Conservation (phyloP, 2,329 filamentous ascomycete genomes). For the Fusarium sp. region DNA sequence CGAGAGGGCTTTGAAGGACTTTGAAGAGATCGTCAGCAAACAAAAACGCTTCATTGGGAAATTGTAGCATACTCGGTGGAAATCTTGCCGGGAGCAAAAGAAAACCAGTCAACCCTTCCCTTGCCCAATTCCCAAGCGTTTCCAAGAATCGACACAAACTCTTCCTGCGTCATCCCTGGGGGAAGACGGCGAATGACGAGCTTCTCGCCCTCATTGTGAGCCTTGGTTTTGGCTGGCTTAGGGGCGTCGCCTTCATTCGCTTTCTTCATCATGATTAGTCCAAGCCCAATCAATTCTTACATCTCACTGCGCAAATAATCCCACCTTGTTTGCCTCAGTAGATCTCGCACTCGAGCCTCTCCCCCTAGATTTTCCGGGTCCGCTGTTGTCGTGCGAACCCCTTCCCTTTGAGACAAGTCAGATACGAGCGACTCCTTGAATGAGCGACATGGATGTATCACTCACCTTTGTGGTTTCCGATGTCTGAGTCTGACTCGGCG, state of each 20-base stretch:
- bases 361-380: conserved; percentile 40
- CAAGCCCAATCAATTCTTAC: conserved; percentile 5
- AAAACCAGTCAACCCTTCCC: conserved; percentile 87
- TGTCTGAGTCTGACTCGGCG: conserved; percentile 43
- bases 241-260: conserved; percentile 45
- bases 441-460: conserved; percentile 35
- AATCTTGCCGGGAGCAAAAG: conserved; percentile 75
- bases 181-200: conserved; percentile 86
- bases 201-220: conserved; percentile 74
- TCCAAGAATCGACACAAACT: conserved; percentile 80
- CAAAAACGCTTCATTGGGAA: neutral
- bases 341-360: conserved; percentile 46
- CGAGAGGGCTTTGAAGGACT: conserved; percentile 88
- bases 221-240: conserved; percentile 47
- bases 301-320: conserved; percentile 4
- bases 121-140: conserved; percentile 84
- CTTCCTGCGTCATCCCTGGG: conserved; percentile 83
- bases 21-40: conserved; percentile 28
- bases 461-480: conserved; percentile 48
- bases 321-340: conserved; percentile 46
- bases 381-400: conserved; percentile 38
- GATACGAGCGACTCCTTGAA: conserved; percentile 26
- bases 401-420: conserved; percentile 42
- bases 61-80: conserved; percentile 78
- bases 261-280: conserved; percentile 41